Evolutionary conservation across 2,329 filamentous ascomycete species (phyloP).

Genomic region (Dactylellina haptotyla): DNA sequence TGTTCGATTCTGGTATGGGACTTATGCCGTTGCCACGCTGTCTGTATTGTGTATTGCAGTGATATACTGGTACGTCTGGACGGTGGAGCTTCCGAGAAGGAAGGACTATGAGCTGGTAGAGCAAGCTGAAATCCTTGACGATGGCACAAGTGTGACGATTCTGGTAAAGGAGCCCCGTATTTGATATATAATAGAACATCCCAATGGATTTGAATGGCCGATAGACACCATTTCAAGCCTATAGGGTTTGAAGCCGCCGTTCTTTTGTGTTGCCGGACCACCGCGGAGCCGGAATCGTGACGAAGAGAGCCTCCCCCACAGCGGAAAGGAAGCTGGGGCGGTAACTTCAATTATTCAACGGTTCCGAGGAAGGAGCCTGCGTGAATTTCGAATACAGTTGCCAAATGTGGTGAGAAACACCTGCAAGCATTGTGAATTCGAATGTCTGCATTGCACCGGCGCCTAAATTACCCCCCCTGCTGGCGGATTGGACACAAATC

Average conservation of each 20-base stretch:
- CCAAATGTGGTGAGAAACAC: background rate
- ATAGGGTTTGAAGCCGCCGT: too few relatives aligned
- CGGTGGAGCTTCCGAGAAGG: conserved; percentile 69
- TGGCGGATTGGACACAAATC: background rate
- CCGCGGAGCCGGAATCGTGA: too few relatives aligned
- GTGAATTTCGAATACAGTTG: background rate
- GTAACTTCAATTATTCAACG: background rate
- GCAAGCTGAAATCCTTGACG: conserved; percentile 68
- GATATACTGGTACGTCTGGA: conserved; percentile 76
- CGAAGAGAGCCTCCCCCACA: too few relatives aligned
- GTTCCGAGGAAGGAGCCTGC: background rate
- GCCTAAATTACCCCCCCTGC: conserved; percentile 27
- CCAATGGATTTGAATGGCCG: background rate
- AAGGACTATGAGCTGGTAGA: conserved; percentile 73
- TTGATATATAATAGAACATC: conserved; percentile 8
- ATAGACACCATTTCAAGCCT: too few relatives aligned
- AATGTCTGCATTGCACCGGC: conserved; percentile 10
- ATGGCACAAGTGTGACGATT: conserved; percentile 74
- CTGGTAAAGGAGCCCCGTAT: conserved; percentile 60
- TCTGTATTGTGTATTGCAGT: conserved; percentile 67
- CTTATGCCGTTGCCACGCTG: conserved; percentile 25
- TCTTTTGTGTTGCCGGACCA: too few relatives aligned
- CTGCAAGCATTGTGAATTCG: background rate
- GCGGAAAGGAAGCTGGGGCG: background rate
- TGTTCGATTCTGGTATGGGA: conserved; percentile 50